Evolutionary conservation across 176 grass and related monocot genomes (phyloP).

Genomic region (Echinochloa phyllopogon): DNA sequence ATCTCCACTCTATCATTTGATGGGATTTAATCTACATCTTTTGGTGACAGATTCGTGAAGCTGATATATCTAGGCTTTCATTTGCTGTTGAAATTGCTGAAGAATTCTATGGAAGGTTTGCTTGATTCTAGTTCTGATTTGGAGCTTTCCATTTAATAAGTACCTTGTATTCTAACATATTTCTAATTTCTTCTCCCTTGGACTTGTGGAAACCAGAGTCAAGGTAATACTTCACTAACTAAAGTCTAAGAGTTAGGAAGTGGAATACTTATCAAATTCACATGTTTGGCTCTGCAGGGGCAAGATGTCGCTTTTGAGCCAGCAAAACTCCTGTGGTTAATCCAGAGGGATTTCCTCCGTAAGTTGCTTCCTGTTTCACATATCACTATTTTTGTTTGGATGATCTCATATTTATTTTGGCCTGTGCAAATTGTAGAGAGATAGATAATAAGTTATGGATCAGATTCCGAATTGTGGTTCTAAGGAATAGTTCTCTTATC

Average conservation of each 20-base stretch:
- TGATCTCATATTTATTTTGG: background rate
- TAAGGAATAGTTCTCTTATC: background rate
- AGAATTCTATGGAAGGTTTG: constrained; percentile 96
- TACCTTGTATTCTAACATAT: constrained; percentile 50
- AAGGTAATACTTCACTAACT: constrained; percentile 68
- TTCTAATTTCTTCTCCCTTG: constrained; percentile 8
- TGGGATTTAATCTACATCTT: constrained; percentile 30
- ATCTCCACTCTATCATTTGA: constrained; percentile 12
- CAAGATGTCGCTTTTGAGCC: constrained; percentile 96
- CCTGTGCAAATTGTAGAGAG: background rate
- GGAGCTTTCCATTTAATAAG: constrained; percentile 11
- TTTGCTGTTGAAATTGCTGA: constrained; percentile 97
- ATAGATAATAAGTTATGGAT: background rate
- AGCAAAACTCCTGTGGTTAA: constrained; percentile 96
- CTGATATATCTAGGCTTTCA: constrained; percentile 90
- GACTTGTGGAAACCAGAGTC: constrained; percentile 66
- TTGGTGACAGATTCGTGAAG: constrained; percentile 79
- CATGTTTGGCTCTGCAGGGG: constrained; percentile 55
- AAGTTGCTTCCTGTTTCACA: constrained; percentile 42
- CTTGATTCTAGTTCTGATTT: constrained; percentile 18
- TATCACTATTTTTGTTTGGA: constrained; percentile 23
- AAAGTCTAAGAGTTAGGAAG: constrained; percentile 14
- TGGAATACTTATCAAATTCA: background rate
- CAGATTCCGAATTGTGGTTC: background rate
- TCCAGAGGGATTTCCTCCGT: constrained; percentile 94